Evolutionary conservation across 1,139 yeast genomes (phyloP).

Genomic region (Saccharomyces uvarum): DNA sequence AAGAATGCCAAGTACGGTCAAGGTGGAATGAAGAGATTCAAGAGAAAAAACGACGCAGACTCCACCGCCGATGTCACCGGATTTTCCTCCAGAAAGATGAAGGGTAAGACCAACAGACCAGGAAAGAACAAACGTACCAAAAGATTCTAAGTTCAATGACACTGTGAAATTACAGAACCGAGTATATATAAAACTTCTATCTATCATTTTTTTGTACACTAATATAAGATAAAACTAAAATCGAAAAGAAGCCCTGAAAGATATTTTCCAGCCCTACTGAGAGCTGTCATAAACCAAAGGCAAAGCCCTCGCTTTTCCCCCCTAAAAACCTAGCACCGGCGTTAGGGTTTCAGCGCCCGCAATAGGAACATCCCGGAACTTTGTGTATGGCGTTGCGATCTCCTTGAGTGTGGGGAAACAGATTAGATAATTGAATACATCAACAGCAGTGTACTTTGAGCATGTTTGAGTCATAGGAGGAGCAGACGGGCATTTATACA

Average conservation of each 20-base stretch:
- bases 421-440: background rate
- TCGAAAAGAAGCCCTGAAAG: background rate
- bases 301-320: background rate
- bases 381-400: conserved; percentile 1
- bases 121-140: conserved; percentile 62
- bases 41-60: conserved; percentile 64
- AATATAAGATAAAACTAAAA: background rate
- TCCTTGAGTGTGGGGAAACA: background rate
- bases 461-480: background rate
- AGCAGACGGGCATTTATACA: background rate
- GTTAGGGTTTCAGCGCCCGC: background rate
- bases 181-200: conserved; percentile 34
- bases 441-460: background rate
- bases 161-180: conserved; percentile 61
- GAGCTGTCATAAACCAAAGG: background rate
- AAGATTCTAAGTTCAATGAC: conserved; percentile 13
- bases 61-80: conserved; percentile 67
- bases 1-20: conserved; percentile 62
- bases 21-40: conserved; percentile 74
- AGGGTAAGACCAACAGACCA: conserved; percentile 50
- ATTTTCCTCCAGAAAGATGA: conserved; percentile 51
- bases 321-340: background rate
- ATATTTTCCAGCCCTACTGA: background rate
- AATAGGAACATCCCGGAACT: background rate
- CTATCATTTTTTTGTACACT: background rate